A percentile compares a stretch with the other conserved stretches of the same genome.
phyloP scores from a whole-genome alignment of 345 rosid genomes.

The Clausena lansium region DNA sequence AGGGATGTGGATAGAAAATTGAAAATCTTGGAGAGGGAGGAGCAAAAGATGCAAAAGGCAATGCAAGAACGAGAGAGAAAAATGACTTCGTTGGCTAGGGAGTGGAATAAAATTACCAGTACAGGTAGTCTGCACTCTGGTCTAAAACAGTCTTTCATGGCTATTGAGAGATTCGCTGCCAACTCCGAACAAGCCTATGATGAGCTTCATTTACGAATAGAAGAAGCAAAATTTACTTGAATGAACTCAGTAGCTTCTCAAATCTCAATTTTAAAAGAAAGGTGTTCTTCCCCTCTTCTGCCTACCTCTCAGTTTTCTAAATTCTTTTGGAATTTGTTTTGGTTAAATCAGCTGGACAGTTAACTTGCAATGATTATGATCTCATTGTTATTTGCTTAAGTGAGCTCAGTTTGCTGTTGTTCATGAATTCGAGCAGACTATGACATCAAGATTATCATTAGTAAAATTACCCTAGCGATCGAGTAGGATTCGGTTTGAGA shows the following conservation, averaged over 20 bases:
- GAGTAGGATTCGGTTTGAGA: background rate
- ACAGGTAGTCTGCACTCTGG: slow-evolving; percentile 24
- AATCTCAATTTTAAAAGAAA: slow-evolving; percentile 3
- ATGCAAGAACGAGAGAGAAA: slow-evolving; percentile 28
- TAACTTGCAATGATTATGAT: background rate
- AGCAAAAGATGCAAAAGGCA: slow-evolving; percentile 33
- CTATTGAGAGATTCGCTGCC: slow-evolving; percentile 42
- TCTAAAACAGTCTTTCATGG: slow-evolving; percentile 34
- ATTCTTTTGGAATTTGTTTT: background rate
- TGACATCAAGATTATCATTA: background rate
- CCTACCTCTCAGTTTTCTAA: background rate
- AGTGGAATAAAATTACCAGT: slow-evolving; percentile 12
- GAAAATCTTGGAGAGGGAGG: slow-evolving; percentile 42
- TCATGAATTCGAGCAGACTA: background rate
- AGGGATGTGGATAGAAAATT: slow-evolving; percentile 42
- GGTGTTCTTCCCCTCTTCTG: background rate
- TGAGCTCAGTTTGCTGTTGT: background rate
- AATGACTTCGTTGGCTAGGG: slow-evolving; percentile 11
- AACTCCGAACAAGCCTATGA: slow-evolving; percentile 25
- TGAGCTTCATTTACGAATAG: slow-evolving; percentile 26
- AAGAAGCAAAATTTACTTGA: slow-evolving; percentile 12
- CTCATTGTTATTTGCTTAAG: background rate
- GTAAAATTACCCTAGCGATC: no score
- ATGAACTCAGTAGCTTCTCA: slow-evolving; percentile 1
- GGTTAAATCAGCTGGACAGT: background rate